A percentile compares a stretch with the other conserved stretches of the same genome.
Conservation (phyloP, 2,329 filamentous ascomycete genomes). For the Botrytis sinoallii region DNA sequence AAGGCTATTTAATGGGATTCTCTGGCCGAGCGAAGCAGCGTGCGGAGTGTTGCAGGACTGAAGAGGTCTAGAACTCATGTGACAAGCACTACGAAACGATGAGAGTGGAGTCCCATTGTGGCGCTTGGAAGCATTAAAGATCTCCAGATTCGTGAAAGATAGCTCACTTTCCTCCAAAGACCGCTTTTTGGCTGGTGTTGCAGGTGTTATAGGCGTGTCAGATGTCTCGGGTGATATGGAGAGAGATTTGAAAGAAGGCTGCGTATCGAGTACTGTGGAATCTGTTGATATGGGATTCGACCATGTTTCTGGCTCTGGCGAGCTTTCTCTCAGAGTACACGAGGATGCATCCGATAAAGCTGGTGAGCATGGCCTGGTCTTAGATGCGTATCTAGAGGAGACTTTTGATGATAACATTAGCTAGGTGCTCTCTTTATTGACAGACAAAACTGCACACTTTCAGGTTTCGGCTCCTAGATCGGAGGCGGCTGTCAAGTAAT, state of each 20-base stretch:
- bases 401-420: background rate
- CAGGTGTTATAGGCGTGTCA: too few relatives aligned
- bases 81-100: background rate
- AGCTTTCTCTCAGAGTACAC: background rate
- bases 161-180: background rate
- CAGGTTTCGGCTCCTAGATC: background rate
- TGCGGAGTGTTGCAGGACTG: background rate
- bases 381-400: background rate
- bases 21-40: background rate
- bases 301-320: background rate
- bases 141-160: background rate
- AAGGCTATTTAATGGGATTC: background rate
- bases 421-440: background rate
- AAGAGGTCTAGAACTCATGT: background rate
- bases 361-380: background rate
- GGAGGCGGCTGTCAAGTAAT: too few relatives aligned
- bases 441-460: background rate
- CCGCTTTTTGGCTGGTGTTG: background rate
- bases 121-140: background rate
- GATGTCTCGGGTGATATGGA: background rate
- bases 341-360: conserved; percentile 1
- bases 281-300: background rate
- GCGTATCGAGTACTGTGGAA: background rate
- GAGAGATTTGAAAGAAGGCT: background rate
- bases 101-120: background rate